Evolutionary conservation across 1,284 basidiomycete species (phyloP).

Genomic region (Puccinia triticina): DNA sequence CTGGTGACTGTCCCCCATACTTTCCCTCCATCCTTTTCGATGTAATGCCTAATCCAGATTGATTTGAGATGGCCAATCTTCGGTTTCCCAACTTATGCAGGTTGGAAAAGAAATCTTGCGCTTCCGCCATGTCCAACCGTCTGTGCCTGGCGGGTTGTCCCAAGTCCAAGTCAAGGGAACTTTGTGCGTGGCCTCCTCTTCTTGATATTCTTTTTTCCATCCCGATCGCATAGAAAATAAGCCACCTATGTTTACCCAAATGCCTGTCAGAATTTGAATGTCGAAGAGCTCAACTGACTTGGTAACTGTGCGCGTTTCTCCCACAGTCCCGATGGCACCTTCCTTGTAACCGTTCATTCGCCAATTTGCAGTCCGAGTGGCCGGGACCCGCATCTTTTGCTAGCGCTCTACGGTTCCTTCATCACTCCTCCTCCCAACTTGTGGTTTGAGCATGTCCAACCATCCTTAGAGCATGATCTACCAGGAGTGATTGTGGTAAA

Average conservation of each 20-base stretch:
- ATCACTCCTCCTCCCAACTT: constrained; percentile 74
- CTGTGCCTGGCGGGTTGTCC: constrained; percentile 62
- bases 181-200: constrained; percentile 66
- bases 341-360: constrained; percentile 77
- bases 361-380: constrained; percentile 82
- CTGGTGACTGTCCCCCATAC: background rate
- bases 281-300: constrained; percentile 25
- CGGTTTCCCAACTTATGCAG: constrained; percentile 87
- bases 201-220: background rate
- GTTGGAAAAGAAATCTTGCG: constrained; percentile 87
- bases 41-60: constrained; percentile 61
- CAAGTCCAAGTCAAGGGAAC: constrained; percentile 92
- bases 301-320: constrained; percentile 57
- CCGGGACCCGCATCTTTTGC: constrained; percentile 75
- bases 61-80: constrained; percentile 88
- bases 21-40: too few species aligned
- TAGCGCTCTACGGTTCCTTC: constrained; percentile 90
- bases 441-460: constrained; percentile 55
- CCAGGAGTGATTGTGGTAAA: constrained; percentile 68
- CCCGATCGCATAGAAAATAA: background rate
- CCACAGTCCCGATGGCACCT: constrained; percentile 66
- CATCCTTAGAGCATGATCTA: constrained; percentile 60
- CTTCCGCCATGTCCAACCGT: constrained; percentile 82
- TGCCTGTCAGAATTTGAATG: constrained; percentile 46
- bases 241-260: background rate